A percentile compares a stretch with the other conserved stretches of the same genome.
These are phyloP conservation scores for Xanthoceras sorbifolium DNA, from an alignment of 345 rosid species.

Conservation along the genomic window DNA sequence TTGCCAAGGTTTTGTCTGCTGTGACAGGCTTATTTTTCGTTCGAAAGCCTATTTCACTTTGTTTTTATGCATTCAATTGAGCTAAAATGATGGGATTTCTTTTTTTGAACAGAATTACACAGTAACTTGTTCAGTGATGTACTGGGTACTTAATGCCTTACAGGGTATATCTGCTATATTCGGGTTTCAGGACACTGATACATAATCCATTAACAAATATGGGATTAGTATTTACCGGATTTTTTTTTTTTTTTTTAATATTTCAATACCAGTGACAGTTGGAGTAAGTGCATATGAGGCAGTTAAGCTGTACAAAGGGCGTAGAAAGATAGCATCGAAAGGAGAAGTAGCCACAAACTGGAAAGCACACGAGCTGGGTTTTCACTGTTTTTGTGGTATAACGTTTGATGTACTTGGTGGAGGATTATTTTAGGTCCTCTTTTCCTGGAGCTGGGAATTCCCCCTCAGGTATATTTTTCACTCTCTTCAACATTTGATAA, in stretches of 20 bases:
- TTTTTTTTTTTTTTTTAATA: background rate
- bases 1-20: slow-evolving; percentile 42
- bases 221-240: background rate
- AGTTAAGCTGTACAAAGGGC: slow-evolving; percentile 40
- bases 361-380: slow-evolving; percentile 28
- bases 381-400: slow-evolving; percentile 37
- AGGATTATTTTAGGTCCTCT: no score
- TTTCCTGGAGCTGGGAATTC: no score
- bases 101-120: slow-evolving; percentile 35
- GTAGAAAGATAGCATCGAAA: slow-evolving; percentile 40
- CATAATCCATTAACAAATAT: background rate
- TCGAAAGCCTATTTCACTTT: background rate
- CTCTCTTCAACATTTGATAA: no score
- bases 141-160: slow-evolving; percentile 39
- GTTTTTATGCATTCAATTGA: background rate
- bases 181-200: no score
- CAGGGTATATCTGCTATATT: slow-evolving; percentile 35
- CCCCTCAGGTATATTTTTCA: no score
- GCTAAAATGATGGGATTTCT: slow-evolving; percentile 7
- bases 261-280: slow-evolving; percentile 39
- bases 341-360: slow-evolving; percentile 34
- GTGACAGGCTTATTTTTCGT: background rate
- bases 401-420: slow-evolving; percentile 47
- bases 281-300: slow-evolving; percentile 42
- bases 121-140: slow-evolving; percentile 38